Evolutionary conservation across 768 basidiomycete genomes (phyloP).

Genomic region (Chalciporus chontae): DNA sequence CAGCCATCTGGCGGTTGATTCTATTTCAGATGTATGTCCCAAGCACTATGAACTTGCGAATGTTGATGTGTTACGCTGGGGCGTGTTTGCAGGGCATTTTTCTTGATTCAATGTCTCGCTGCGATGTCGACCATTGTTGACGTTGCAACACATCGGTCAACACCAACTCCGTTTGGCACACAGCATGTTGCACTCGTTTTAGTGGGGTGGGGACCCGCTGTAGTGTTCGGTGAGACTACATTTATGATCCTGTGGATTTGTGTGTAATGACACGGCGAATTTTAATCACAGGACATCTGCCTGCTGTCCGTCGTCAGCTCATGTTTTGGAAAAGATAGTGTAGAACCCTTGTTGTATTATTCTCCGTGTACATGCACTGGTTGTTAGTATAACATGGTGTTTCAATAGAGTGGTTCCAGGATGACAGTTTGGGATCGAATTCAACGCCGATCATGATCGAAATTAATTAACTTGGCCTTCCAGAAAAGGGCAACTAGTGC

Average conservation of each 20-base stretch:
- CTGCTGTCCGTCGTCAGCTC: slow-evolving; percentile 37
- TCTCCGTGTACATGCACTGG: neutral
- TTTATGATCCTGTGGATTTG: neutral
- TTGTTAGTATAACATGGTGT: neutral
- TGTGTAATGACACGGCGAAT: neutral
- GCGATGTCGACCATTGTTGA: slow-evolving; percentile 52
- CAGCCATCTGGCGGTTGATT: slow-evolving; percentile 50
- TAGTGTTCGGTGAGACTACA: slow-evolving; percentile 47
- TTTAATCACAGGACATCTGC: slow-evolving; percentile 32
- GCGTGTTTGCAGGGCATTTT: slow-evolving; percentile 37
- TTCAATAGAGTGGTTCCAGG: too few species aligned
- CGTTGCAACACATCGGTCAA: slow-evolving; percentile 33
- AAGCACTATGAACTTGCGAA: too few species aligned
- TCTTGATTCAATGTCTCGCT: slow-evolving; percentile 44
- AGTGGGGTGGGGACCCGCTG: slow-evolving; percentile 54
- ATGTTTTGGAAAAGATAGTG: slow-evolving; percentile 31
- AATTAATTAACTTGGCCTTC: too few species aligned
- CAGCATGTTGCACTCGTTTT: slow-evolving; percentile 62
- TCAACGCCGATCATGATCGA: too few species aligned
- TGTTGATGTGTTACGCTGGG: too few species aligned
- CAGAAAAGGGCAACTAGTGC: too few species aligned
- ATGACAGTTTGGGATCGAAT: too few species aligned
- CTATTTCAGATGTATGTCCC: slow-evolving; percentile 51
- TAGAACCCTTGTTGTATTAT: neutral
- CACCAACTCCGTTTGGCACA: slow-evolving; percentile 56